These are phyloP conservation scores for Penicillium hesseltinei DNA, from an alignment of 2,329 filamentous ascomycete genomes.

Conservation along the genomic window DNA sequence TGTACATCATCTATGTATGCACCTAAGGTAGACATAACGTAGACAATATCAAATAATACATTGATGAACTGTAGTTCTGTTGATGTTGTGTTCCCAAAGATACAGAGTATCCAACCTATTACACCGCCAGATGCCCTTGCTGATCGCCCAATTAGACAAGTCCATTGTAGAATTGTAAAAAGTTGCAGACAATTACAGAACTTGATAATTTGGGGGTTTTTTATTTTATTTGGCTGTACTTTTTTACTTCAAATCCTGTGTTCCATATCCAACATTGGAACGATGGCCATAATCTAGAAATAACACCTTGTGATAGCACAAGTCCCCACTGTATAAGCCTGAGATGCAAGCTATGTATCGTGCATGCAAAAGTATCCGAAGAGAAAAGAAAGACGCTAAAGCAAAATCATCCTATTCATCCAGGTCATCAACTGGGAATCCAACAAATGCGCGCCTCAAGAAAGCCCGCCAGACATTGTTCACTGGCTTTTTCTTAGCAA, in stretches of 20 bases:
- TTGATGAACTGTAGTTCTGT: background rate
- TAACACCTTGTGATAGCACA: background rate
- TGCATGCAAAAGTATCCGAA: slow-evolving; percentile 3
- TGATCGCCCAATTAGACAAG: background rate
- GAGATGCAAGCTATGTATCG: background rate
- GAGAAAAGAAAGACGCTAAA: slow-evolving; percentile 14
- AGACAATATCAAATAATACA: background rate
- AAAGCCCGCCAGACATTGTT: slow-evolving; percentile 78
- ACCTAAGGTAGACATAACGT: background rate
- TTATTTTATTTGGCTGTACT: background rate
- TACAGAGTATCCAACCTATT: background rate
- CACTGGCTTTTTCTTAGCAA: slow-evolving; percentile 30
- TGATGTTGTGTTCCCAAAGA: background rate
- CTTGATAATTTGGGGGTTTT: background rate
- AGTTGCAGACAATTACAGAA: background rate
- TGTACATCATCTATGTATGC: background rate
- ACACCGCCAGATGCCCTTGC: background rate
- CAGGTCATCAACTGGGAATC: slow-evolving; percentile 67
- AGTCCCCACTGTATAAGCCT: background rate
- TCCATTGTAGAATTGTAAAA: background rate
- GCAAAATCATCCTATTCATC: slow-evolving; percentile 26
- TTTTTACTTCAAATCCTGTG: background rate
- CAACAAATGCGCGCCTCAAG: slow-evolving; percentile 74
- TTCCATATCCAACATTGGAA: background rate
- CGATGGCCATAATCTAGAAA: background rate